These are phyloP conservation scores for Piloderma croceum DNA, from an alignment of 768 basidiomycete species.

Conservation along the genomic window DNA sequence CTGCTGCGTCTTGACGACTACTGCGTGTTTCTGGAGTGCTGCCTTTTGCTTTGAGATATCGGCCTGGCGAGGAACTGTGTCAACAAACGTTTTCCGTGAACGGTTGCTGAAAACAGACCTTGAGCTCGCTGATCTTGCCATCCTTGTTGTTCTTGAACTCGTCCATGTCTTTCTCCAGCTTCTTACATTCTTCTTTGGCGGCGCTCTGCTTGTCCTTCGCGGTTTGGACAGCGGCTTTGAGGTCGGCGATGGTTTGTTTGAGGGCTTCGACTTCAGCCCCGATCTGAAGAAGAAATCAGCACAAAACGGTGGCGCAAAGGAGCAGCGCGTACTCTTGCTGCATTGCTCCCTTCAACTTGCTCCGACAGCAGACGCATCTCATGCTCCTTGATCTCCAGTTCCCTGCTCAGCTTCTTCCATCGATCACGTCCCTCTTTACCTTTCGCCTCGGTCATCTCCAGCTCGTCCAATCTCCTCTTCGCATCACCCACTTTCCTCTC, in stretches of 20 bases:
- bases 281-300: conserved; percentile 43
- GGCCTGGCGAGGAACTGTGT: conserved; percentile 37
- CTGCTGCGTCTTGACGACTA: conserved; percentile 78
- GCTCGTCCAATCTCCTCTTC: conserved; percentile 36
- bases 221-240: conserved; percentile 51
- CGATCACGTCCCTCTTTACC: conserved; percentile 48
- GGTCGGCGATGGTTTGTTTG: conserved; percentile 55
- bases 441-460: conserved; percentile 53
- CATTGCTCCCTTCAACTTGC: conserved; percentile 85
- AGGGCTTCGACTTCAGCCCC: conserved; percentile 72
- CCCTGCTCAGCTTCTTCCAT: conserved; percentile 56
- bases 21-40: conserved; percentile 73
- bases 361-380: conserved; percentile 77
- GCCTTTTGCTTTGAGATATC: conserved; percentile 79
- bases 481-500: conserved; percentile 56
- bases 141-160: conserved; percentile 99
- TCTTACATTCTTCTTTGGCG: conserved; percentile 73
- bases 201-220: conserved; percentile 73
- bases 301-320: no score
- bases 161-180: conserved; percentile 92
- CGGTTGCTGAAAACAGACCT: conserved; percentile 41
- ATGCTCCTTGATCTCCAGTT: conserved; percentile 87
- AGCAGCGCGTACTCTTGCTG: conserved; percentile 76
- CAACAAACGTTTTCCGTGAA: neutral
- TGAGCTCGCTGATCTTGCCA: conserved; percentile 90